Conservation (phyloP, 179 eudicot genomes). For the Gypsophila paniculata region DNA sequence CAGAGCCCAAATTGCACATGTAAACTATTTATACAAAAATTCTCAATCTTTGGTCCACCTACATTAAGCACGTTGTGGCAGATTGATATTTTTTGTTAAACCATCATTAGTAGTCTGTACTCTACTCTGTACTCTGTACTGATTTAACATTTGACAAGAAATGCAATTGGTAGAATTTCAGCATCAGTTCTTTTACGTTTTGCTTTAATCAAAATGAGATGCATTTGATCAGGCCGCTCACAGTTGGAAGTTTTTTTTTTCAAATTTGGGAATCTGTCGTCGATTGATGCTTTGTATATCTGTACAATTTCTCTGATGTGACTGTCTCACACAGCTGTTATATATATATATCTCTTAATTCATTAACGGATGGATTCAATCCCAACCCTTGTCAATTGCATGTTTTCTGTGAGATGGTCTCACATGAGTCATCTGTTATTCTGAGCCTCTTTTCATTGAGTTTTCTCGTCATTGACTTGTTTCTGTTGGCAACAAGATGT, state of each 20-base stretch:
- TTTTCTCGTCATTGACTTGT: neutral
- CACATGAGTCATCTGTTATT: too few species aligned
- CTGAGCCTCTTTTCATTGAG: neutral
- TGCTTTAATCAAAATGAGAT: neutral
- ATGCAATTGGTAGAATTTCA: slow-evolving; percentile 14
- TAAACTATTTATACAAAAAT: slow-evolving; percentile 27
- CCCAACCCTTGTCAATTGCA: too few species aligned
- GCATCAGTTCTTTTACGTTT: neutral
- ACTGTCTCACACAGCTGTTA: too few species aligned
- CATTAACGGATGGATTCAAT: too few species aligned
- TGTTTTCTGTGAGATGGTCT: too few species aligned
- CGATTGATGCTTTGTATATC: too few species aligned
- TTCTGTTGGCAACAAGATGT: neutral
- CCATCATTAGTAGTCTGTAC: slow-evolving; percentile 23
- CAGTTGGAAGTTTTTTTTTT: too few species aligned
- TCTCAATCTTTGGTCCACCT: slow-evolving; percentile 19
- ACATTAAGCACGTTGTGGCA: slow-evolving; percentile 17
- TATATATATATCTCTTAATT: too few species aligned
- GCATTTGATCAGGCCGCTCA: neutral
- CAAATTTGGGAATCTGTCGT: too few species aligned
- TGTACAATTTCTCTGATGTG: too few species aligned
- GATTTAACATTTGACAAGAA: slow-evolving; percentile 26
- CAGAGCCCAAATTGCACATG: slow-evolving; percentile 23
- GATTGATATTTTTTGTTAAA: slow-evolving; percentile 16
- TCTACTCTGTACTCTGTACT: slow-evolving; percentile 28